Base-by-base conservation (phyloP, 768 basidiomycete species). In the Russula lepida region DNA sequence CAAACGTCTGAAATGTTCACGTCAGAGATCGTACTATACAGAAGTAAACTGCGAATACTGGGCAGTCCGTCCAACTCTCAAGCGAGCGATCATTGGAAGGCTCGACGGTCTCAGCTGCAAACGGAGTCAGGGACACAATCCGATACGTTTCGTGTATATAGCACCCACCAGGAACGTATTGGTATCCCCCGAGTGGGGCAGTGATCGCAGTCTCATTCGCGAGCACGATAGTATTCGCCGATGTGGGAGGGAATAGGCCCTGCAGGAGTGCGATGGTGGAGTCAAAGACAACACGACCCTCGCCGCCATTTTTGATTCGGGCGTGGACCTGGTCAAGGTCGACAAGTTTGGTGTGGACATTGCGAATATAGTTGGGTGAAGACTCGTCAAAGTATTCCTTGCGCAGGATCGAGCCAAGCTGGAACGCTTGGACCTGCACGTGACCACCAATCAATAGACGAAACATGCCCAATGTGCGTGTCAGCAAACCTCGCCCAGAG, bases 251-350 rank as follows among this genome's bases (percentile, higher is more conserved):
- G 80, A 85, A 92, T 52, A 93, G 77, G 46, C 91, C 90, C 73
- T 94, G 92, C 44, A 92, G 81, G 56, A 92, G 77, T 32, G 92
- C 90, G 56, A 88, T 86, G 33, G 89, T 85, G 6, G 87, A 88
- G 77, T 93, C 90, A 72, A 90, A 89, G 66, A 92, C 89, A 54
- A 88, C 85, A n/a, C 83, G 78, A 50, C 91, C 90, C 70, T 94
- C 91, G 54, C 84, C 85, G 49, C 90, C 89, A 56, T 84, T 85
- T 75, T 93, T 92, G 71, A 87, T 88, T 64, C 84, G 84, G 56
- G 88, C 80, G 66, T 85, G 84, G 68, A 92, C 78, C 71, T 89
- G 81, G 67, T 76, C 79, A 70, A 85, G 86, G 76, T 88, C 80
- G 35, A 86, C 86, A 67, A 91, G 77, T 69, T 88, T 84, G 30